Conservation (phyloP, 345 rosid genomes). For the Brassica cretica region DNA sequence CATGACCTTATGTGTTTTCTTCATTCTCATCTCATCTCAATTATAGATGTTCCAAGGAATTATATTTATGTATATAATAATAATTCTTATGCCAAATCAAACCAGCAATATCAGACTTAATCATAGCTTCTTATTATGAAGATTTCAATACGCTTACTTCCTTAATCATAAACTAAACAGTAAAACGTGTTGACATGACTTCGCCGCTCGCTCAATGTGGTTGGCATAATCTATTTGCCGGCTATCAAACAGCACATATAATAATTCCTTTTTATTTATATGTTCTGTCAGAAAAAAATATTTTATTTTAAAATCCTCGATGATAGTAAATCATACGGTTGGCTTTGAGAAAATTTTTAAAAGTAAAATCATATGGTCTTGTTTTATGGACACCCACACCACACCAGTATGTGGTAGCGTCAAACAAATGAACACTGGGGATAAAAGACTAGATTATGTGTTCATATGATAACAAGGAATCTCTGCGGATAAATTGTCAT, state of each 20-base stretch:
- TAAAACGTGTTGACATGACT: conserved; percentile 45
- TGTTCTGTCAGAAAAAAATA: conserved; percentile 8
- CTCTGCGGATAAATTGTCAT: conserved; percentile 7
- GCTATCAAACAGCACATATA: conserved; percentile 40
- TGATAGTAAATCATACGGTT: conserved; percentile 4
- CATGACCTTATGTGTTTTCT: conserved; percentile 25
- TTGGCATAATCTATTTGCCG: conserved; percentile 41
- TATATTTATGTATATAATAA: conserved; percentile 4
- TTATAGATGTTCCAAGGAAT: conserved; percentile 22
- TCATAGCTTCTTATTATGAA: conserved; percentile 29
- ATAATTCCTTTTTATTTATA: conserved; percentile 6
- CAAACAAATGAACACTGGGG: neutral
- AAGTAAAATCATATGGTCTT: neutral
- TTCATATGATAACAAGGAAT: conserved; percentile 11
- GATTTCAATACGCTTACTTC: conserved; percentile 33
- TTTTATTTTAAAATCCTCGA: neutral
- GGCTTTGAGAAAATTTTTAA: neutral
- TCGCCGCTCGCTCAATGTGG: conserved; percentile 34
- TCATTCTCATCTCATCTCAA: conserved; percentile 39
- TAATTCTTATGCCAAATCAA: conserved; percentile 25
- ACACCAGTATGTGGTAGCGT: conserved; percentile 20
- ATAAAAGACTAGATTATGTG: neutral
- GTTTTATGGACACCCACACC: conserved; percentile 18
- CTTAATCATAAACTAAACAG: conserved; percentile 19
- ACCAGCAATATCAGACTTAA: conserved; percentile 33